These are phyloP conservation scores for Neoboletus brunneissimus DNA, from an alignment of 768 basidiomycete genomes.

Conservation along the genomic window DNA sequence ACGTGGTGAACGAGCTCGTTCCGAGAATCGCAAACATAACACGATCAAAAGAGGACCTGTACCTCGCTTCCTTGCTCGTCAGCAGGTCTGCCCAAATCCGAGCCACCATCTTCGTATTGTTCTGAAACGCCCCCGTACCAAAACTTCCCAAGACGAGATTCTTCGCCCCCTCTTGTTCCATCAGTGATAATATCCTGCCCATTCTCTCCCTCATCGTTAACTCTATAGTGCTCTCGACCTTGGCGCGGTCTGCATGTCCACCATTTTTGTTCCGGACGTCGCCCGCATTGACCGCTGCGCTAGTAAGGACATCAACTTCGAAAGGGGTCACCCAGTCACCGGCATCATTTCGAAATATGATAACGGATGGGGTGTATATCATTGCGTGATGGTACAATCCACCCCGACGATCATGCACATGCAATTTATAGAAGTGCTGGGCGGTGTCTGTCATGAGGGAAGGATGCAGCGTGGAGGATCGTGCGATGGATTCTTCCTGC, in stretches of 20 bases:
- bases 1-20: constrained; percentile 43
- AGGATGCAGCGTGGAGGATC: constrained; percentile 67
- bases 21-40: constrained; percentile 69
- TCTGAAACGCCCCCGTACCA: constrained; percentile 76
- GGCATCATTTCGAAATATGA: constrained; percentile 60
- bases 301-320: constrained; percentile 63
- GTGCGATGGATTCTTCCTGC: constrained; percentile 79
- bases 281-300: constrained; percentile 74
- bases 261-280: constrained; percentile 35
- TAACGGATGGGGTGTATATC: constrained; percentile 66
- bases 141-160: constrained; percentile 71
- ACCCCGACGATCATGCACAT: constrained; percentile 44
- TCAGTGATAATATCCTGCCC: constrained; percentile 61
- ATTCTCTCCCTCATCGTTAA: constrained; percentile 66
- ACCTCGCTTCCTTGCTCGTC: constrained; percentile 47
- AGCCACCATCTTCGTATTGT: constrained; percentile 57
- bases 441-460: constrained; percentile 56
- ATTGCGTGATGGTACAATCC: constrained; percentile 78
- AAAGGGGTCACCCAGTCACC: constrained; percentile 57
- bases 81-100: constrained; percentile 64
- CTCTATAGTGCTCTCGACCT: constrained; percentile 43
- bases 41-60: constrained; percentile 53
- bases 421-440: constrained; percentile 60
- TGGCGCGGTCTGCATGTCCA: constrained; percentile 6
- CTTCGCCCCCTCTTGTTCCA: constrained; percentile 57